These are phyloP conservation scores for Talaromyces sp. DNA, from an alignment of 2,329 filamentous ascomycete species.

Conservation along the genomic window DNA sequence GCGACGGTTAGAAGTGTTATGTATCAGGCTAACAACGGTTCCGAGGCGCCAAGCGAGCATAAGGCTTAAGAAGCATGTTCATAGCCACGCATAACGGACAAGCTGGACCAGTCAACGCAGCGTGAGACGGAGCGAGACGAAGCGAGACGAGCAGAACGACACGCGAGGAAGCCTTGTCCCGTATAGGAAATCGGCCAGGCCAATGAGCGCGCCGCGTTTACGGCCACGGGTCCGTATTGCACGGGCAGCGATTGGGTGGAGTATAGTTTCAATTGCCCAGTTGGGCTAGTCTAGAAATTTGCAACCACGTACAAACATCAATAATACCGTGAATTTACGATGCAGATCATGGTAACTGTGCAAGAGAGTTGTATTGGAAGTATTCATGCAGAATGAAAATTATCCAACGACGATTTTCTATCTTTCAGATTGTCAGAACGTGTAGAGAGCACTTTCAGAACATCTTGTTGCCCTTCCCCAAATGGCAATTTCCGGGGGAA, in stretches of 20 bases:
- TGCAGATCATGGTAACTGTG: too few species aligned
- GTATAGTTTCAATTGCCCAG: background rate
- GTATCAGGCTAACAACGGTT: background rate
- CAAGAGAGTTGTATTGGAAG: too few species aligned
- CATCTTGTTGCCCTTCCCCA: background rate
- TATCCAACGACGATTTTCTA: too few species aligned
- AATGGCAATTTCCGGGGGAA: background rate
- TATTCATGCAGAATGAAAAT: too few species aligned
- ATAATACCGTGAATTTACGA: too few species aligned
- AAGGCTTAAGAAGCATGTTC: background rate
- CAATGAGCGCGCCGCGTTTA: background rate
- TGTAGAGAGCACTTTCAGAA: background rate
- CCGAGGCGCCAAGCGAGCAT: background rate
- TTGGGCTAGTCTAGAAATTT: background rate
- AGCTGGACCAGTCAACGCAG: background rate
- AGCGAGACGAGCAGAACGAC: background rate
- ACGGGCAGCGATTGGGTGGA: background rate
- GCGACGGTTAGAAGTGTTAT: background rate
- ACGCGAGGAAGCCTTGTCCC: background rate
- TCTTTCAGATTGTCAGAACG: background rate
- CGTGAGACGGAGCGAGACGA: background rate
- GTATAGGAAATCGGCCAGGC: background rate
- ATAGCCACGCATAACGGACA: background rate
- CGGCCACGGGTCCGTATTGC: background rate
- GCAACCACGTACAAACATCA: background rate